Conservation (phyloP, 1,139 yeast species). For the Protomyces arabidopsidicola region DNA sequence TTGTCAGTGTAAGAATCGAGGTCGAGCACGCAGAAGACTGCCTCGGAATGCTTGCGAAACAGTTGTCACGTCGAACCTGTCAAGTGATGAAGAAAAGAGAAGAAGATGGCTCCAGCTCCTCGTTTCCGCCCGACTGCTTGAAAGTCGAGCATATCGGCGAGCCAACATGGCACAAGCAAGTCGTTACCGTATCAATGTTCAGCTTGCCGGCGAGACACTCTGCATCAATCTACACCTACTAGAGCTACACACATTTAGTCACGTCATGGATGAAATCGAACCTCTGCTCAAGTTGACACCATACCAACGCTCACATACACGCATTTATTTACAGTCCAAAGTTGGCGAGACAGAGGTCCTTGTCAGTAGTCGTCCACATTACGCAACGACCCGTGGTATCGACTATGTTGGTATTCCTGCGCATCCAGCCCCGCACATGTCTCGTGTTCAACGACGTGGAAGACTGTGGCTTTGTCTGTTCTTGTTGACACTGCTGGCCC, state of each 20-base stretch:
- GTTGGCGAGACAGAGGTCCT: slow-evolving; percentile 22
- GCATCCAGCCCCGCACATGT: not conserved
- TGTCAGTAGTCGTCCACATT: slow-evolving; percentile 19
- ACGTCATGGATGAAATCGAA: slow-evolving; percentile 15
- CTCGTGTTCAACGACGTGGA: not conserved
- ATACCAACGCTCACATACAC: slow-evolving; percentile 10
- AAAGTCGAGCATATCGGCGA: too few relatives aligned
- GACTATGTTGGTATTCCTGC: slow-evolving; percentile 20
- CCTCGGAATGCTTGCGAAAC: too few relatives aligned
- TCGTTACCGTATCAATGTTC: slow-evolving; percentile 14
- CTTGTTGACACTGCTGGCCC: not conserved
- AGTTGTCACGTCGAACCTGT: too few relatives aligned
- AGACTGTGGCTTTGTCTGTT: slow-evolving; percentile 11
- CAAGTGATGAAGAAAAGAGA: too few relatives aligned
- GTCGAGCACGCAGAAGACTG: too few relatives aligned
- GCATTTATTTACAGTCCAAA: slow-evolving; percentile 10
- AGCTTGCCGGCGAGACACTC: slow-evolving; percentile 3
- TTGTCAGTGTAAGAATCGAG: too few relatives aligned
- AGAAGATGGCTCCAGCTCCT: too few relatives aligned
- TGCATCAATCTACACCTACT: slow-evolving; percentile 3
- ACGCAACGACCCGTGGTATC: slow-evolving; percentile 2
- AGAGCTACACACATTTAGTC: slow-evolving; percentile 8
- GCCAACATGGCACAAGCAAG: slow-evolving; percentile 1
- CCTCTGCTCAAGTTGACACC: not conserved
- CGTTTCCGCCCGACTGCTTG: too few relatives aligned